Conservation (phyloP, 192 early-diverging fungal species). For the Backusella macrospora region DNA sequence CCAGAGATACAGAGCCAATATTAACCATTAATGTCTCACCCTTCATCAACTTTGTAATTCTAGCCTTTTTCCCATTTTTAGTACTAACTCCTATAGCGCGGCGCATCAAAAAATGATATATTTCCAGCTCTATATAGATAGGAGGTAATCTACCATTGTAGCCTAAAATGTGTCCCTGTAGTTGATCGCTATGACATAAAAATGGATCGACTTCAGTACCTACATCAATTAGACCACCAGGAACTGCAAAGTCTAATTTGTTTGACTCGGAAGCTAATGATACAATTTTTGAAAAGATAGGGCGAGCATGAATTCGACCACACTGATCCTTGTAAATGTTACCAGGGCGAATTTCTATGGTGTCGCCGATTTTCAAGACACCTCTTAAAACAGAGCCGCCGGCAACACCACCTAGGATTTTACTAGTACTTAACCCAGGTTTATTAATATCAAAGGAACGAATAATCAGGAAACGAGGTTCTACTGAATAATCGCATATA, state of each 20-base stretch:
- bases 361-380: slow-evolving; percentile 85
- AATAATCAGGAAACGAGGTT: slow-evolving; percentile 94
- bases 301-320: slow-evolving; percentile 76
- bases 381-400: slow-evolving; percentile 95
- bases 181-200: slow-evolving; percentile 91
- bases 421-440: slow-evolving; percentile 89
- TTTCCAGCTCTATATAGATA: slow-evolving; percentile 93
- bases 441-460: slow-evolving; percentile 99
- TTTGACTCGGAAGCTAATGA: slow-evolving; percentile 87
- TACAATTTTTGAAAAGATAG: slow-evolving; percentile 87
- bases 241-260: slow-evolving; percentile 94
- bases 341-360: slow-evolving; percentile 96
- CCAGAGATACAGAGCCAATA: slow-evolving; percentile 92
- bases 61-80: slow-evolving; percentile 95
- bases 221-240: slow-evolving; percentile 98
- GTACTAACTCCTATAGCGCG: slow-evolving; percentile 94
- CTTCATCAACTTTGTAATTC: slow-evolving; percentile 87
- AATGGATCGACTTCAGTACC: slow-evolving; percentile 95
- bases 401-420: slow-evolving; percentile 95
- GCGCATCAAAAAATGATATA: slow-evolving; percentile 94
- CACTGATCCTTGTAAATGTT: slow-evolving; percentile 85
- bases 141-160: slow-evolving; percentile 86
- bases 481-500: slow-evolving; percentile 84
- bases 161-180: slow-evolving; percentile 94
- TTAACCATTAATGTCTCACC: slow-evolving; percentile 93